Evolutionary conservation across 805 yeast genomes (phyloP).

Genomic region (Spathaspora boniae): DNA sequence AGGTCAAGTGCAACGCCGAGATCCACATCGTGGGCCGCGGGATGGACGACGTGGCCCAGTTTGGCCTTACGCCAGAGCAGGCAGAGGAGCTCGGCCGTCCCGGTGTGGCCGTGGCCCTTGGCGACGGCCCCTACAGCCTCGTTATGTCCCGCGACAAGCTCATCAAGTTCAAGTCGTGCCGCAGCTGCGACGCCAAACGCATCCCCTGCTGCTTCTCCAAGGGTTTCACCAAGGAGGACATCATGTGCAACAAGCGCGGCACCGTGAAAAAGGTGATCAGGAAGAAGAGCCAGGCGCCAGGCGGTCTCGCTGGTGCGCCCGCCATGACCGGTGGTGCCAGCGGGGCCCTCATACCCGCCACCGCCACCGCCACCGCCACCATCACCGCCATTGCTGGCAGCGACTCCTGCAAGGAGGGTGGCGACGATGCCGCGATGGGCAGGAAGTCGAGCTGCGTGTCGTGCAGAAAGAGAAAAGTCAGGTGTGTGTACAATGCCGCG

Average conservation of each 20-base stretch:
- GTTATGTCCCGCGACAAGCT: constrained; percentile 26
- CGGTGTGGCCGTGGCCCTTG: background rate
- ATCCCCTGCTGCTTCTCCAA: constrained; percentile 54
- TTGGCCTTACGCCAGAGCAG: background rate
- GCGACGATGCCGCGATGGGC: no score
- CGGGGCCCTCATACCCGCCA: background rate
- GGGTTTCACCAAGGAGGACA: constrained; percentile 65
- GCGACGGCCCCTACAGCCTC: constrained; percentile 11
- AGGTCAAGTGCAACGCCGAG: constrained; percentile 72
- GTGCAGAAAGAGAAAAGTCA: constrained; percentile 43
- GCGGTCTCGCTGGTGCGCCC: no score
- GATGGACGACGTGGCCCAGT: background rate
- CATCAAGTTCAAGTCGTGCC: constrained; percentile 53
- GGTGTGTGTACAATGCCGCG: constrained; percentile 33
- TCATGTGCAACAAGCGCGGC: constrained; percentile 32
- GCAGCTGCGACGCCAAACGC: constrained; percentile 48
- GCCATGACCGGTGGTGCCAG: background rate
- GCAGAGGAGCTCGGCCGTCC: no score
- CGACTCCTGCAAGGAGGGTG: no score
- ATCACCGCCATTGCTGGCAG: background rate
- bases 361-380: background rate
- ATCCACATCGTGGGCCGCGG: constrained; percentile 37
- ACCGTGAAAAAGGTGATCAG: constrained; percentile 11
- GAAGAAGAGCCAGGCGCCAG: no score
- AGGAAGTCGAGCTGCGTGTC: constrained; percentile 38